Evolutionary conservation across 257 asterid species (phyloP).

Genomic region (Fraxinus pennsylvanica): DNA sequence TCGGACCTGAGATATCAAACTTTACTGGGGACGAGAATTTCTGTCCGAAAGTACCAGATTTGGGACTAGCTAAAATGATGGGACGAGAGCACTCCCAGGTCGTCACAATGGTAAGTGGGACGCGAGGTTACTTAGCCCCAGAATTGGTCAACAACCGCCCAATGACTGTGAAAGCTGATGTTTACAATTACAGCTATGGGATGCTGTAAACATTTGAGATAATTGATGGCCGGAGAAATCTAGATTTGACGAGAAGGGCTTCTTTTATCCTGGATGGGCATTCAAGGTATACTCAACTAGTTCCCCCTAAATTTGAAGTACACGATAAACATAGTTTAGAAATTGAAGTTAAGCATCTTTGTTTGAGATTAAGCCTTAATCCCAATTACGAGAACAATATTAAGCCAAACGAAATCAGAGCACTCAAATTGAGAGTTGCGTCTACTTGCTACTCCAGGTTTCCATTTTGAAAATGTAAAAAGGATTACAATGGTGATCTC

Average conservation of each 20-base stretch:
- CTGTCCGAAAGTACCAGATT: conserved; percentile 87
- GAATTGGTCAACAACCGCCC: conserved; percentile 91
- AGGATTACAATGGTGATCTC: too few species aligned
- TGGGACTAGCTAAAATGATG: conserved; percentile 93
- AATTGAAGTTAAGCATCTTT: too few species aligned
- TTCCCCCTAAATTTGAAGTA: background rate
- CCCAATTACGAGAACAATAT: background rate
- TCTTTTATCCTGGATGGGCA: conserved; percentile 98
- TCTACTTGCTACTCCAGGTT: too few species aligned
- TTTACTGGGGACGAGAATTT: conserved; percentile 73
- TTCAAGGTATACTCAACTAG: conserved; percentile 62
- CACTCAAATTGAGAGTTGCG: too few species aligned
- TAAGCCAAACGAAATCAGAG: too few species aligned
- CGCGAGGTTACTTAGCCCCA: conserved; percentile 85
- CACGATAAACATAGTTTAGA: background rate
- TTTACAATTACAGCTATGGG: conserved; percentile 86
- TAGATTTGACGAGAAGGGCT: conserved; percentile 71
- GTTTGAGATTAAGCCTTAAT: background rate
- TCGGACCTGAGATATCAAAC: conserved; percentile 78
- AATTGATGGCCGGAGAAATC: conserved; percentile 83
- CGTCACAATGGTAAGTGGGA: conserved; percentile 82
- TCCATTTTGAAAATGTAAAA: too few species aligned
- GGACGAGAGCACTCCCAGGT: conserved; percentile 90
- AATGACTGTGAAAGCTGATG: conserved; percentile 87
- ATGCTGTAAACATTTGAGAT: conserved; percentile 72